phyloP scores from a whole-genome alignment of 257 asterid genomes.

The Nicotiana otophora region DNA sequence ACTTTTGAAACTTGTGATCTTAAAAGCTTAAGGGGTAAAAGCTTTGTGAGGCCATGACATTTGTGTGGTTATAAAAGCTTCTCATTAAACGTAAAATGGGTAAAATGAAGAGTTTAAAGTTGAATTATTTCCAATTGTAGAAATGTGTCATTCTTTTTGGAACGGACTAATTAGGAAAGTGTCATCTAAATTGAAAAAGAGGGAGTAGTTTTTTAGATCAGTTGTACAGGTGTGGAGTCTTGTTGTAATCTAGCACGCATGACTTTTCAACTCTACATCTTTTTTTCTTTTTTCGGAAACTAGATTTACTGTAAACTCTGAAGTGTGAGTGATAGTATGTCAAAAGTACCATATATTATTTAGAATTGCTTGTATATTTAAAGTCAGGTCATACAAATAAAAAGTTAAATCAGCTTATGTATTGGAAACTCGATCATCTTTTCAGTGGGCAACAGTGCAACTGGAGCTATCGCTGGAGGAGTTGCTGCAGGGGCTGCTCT shows the following conservation, averaged over 20 bases:
- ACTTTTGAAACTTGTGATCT: too few relatives aligned
- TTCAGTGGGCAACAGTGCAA: conserved; percentile 65
- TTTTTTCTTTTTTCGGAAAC: neutral
- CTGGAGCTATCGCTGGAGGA: conserved; percentile 90
- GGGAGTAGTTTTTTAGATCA: neutral
- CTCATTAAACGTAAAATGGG: too few relatives aligned
- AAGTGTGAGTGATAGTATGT: neutral
- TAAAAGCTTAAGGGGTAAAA: too few relatives aligned
- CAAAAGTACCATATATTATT: neutral
- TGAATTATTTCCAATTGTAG: too few relatives aligned
- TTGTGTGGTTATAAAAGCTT: too few relatives aligned
- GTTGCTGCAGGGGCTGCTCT: conserved; percentile 91
- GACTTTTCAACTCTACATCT: neutral
- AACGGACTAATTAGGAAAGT: too few relatives aligned
- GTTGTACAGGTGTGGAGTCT: neutral
- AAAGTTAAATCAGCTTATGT: neutral
- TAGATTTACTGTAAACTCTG: conserved; percentile 4
- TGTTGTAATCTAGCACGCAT: neutral
- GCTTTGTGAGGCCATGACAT: too few relatives aligned
- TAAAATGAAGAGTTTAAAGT: too few relatives aligned
- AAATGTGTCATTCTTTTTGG: too few relatives aligned
- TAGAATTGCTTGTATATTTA: neutral
- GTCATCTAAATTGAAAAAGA: too few relatives aligned
- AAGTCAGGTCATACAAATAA: neutral
- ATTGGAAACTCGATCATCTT: neutral